phyloP scores from a whole-genome alignment of 2,329 filamentous ascomycete species.

The Trichoderma koningiopsis region DNA sequence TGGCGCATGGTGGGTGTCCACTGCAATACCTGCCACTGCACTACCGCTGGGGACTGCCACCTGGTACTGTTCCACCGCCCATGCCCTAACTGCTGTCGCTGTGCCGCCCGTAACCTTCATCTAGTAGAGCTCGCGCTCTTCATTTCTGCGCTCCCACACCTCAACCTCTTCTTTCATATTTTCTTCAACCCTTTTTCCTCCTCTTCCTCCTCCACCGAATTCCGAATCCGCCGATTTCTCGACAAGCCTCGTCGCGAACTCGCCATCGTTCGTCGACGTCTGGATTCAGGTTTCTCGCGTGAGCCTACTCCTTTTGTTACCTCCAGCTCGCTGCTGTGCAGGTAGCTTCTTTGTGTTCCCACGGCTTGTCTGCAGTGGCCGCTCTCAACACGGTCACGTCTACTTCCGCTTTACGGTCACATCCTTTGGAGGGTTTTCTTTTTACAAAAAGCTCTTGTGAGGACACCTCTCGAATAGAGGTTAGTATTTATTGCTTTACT shows the following conservation, averaged over 20 bases:
- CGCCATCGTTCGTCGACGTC: conserved; percentile 32
- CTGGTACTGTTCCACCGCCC: conserved; percentile 20
- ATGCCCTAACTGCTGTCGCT: conserved; percentile 24
- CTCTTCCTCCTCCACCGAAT: conserved; percentile 34
- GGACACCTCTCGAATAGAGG: conserved; percentile 24
- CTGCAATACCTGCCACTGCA: background rate
- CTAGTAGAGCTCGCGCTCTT: conserved; percentile 16
- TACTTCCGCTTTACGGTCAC: conserved; percentile 24
- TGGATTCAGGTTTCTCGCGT: conserved; percentile 37
- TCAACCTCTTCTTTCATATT: conserved; percentile 24
- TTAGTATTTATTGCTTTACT: conserved; percentile 19
- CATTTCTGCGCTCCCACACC: conserved; percentile 22
- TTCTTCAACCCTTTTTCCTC: conserved; percentile 28
- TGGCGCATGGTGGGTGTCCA: conserved; percentile 4
- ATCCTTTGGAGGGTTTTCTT: conserved; percentile 17
- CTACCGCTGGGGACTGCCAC: background rate
- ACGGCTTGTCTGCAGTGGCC: conserved; percentile 26
- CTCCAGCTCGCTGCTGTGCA: conserved; percentile 36
- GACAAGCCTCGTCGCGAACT: conserved; percentile 41
- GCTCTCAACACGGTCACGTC: conserved; percentile 21
- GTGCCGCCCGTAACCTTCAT: conserved; percentile 27
- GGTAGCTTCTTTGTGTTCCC: conserved; percentile 31
- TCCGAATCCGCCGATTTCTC: conserved; percentile 43
- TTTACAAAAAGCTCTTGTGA: conserved; percentile 1
- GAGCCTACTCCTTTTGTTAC: conserved; percentile 34